Evolutionary conservation across 108 stramenopile species (phyloP).

Genomic region (Nitzschia palea): DNA sequence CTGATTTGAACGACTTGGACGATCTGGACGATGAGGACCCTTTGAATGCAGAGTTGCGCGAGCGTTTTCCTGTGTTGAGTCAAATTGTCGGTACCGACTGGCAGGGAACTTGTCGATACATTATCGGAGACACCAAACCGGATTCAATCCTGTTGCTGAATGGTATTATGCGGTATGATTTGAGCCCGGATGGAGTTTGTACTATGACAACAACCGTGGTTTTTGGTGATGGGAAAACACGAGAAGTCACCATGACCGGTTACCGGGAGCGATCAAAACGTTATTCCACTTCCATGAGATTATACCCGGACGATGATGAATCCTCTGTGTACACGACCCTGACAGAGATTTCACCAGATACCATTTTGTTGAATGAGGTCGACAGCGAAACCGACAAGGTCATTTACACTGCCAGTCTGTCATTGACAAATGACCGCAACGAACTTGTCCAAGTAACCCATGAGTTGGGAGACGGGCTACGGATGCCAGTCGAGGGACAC

Average conservation of each 20-base stretch:
- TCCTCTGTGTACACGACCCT: slow-evolving; percentile 24
- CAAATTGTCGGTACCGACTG: slow-evolving; percentile 28
- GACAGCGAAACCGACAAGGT: slow-evolving; percentile 22
- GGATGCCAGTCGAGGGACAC: slow-evolving; percentile 12
- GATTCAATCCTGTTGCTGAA: slow-evolving; percentile 12
- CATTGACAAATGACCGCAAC: slow-evolving; percentile 3
- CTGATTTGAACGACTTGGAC: background rate
- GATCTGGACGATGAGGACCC: background rate
- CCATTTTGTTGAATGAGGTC: slow-evolving; percentile 33
- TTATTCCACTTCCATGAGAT: slow-evolving; percentile 5
- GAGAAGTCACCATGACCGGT: slow-evolving; percentile 18
- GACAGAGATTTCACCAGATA: slow-evolving; percentile 30
- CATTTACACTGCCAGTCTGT: slow-evolving; percentile 31
- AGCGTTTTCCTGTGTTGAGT: slow-evolving; percentile 23
- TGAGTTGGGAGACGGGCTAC: slow-evolving; percentile 19
- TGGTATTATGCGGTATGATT: slow-evolving; percentile 29
- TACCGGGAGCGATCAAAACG: background rate
- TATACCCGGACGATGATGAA: slow-evolving; percentile 10
- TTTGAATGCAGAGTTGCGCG: background rate
- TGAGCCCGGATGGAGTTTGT: background rate
- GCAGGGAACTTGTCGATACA: slow-evolving; percentile 28
- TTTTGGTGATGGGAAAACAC: slow-evolving; percentile 20
- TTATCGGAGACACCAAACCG: slow-evolving; percentile 16
- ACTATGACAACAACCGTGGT: slow-evolving; percentile 12
- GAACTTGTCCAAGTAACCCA: slow-evolving; percentile 30